Base-by-base conservation (phyloP, 176 grass and related monocot species). In the Raddia guianensis region DNA sequence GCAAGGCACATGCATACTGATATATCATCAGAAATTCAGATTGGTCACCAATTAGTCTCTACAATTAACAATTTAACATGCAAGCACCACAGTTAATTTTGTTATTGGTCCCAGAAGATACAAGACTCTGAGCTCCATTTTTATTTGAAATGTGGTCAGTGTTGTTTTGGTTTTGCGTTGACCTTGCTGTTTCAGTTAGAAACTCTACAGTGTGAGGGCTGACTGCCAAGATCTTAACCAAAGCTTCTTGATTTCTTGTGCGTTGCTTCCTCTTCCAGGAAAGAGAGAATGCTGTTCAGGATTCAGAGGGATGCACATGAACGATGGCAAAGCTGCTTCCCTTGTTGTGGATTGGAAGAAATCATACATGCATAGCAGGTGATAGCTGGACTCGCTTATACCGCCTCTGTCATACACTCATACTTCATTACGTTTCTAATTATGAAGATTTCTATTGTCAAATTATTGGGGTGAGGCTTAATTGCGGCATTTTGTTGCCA, bases 381-480 rank as follows among this genome's bases (percentile, higher is more conserved):
- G 77, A 89, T 89, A 74, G 81, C 68, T 88, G 86, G 75, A 79
- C 74, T 82, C 49, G 15, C 40, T 66, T 68, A 75, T 74, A 64
- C 80, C 20, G 44, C 66, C 72, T 72, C 73, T 78, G 80, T 42
- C 33, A 14, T n/a, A n/a, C n/a, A n/a, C n/a, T n/a, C n/a, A n/a
- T 68, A 77, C 72, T 73, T 89, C 76, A 60, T 78, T 47, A 44
- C 71, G 49, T 46, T 18, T 72, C 72, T 76, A 77, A 77, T 72
- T 45, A 89, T 75, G 63, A 48, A 60, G 62, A 35, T 86, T 45
- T 77, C n/a, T 61, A 33, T 78, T 68, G 16, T 7, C 34, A 82
- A 86, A 79, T 83, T 71, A 86, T 79, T 86, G 79, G 74, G 44
- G 20, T 4, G 11, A 12, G 74, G 83, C 83, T 86, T 78, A 90